phyloP scores from a whole-genome alignment of 768 basidiomycete species.

The Tulasnella sp. region DNA sequence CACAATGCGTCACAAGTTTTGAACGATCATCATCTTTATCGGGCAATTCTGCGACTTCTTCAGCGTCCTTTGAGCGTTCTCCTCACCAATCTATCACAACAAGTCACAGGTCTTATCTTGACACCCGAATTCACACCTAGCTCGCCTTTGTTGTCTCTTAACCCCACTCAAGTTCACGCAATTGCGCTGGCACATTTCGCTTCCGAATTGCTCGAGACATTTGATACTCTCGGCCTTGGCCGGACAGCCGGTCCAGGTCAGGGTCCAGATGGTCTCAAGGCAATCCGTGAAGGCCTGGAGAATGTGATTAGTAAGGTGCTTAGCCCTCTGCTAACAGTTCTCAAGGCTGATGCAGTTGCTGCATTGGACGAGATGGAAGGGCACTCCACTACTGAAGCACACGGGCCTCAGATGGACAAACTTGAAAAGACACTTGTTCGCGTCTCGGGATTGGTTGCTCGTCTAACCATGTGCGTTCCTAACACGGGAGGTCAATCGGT shows the following conservation, averaged over 20 bases:
- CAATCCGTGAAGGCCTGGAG: slow-evolving; percentile 54
- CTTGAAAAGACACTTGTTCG: slow-evolving; percentile 47
- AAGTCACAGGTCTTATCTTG: slow-evolving; percentile 52
- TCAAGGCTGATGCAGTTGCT: slow-evolving; percentile 48
- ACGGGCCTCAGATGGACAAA: slow-evolving; percentile 29
- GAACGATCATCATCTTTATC: slow-evolving; percentile 52
- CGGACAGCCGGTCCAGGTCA: slow-evolving; percentile 30
- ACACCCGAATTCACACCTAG: slow-evolving; percentile 47
- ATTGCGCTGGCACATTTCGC: slow-evolving; percentile 55
- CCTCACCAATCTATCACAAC: slow-evolving; percentile 52
- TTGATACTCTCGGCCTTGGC: slow-evolving; percentile 54
- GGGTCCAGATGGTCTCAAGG: slow-evolving; percentile 46
- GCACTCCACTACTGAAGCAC: slow-evolving; percentile 3
- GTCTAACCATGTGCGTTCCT: slow-evolving; percentile 36
- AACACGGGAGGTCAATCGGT: slow-evolving; percentile 36
- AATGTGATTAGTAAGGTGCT: slow-evolving; percentile 55
- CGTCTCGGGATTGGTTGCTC: slow-evolving; percentile 49
- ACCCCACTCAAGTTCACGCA: slow-evolving; percentile 58
- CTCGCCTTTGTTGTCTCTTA: slow-evolving; percentile 38
- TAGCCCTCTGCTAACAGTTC: slow-evolving; percentile 46
- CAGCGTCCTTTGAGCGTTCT: slow-evolving; percentile 68
- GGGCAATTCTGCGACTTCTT: slow-evolving; percentile 57
- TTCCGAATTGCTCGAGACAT: slow-evolving; percentile 57
- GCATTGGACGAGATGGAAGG: slow-evolving; percentile 50
- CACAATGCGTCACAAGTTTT: slow-evolving; percentile 46